A percentile compares a stretch with the other conserved stretches of the same genome.
Evolutionary conservation across 2,329 filamentous ascomycete species (phyloP).

Genomic region (Shiraia bambusicola): DNA sequence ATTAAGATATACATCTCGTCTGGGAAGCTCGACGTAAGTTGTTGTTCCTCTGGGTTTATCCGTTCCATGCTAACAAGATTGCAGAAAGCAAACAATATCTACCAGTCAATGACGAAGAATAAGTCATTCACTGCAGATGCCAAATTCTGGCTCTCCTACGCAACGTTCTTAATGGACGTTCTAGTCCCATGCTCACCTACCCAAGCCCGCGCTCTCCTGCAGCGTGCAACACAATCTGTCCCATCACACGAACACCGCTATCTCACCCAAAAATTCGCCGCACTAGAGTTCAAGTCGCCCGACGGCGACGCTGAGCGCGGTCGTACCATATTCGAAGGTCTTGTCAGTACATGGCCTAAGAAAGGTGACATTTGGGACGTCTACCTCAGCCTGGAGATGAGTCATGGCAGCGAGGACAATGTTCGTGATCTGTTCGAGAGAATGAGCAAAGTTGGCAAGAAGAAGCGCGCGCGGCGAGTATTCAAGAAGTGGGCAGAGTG

Average conservation of each 20-base stretch:
- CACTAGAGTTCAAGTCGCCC: constrained; percentile 83
- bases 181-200: constrained; percentile 69
- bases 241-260: constrained; percentile 68
- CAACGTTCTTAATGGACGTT: constrained; percentile 83
- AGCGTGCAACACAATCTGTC: constrained; percentile 82
- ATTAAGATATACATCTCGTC: constrained; percentile 95
- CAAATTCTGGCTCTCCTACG: constrained; percentile 91
- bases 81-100: constrained; percentile 85
- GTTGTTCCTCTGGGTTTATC: constrained; percentile 3
- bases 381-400: constrained; percentile 78
- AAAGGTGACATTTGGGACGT: constrained; percentile 92
- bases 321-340: constrained; percentile 88
- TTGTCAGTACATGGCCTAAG: constrained; percentile 83
- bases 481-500: constrained; percentile 92
- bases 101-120: constrained; percentile 84
- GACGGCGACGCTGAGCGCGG: constrained; percentile 86
- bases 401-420: constrained; percentile 57
- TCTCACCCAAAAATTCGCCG: constrained; percentile 83
- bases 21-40: constrained; percentile 74
- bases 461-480: constrained; percentile 78
- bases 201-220: constrained; percentile 74
- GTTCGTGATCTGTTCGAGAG: constrained; percentile 82
- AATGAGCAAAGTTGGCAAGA: constrained; percentile 69
- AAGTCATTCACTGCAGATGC: constrained; percentile 74
- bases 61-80: constrained; percentile 19